A percentile compares a stretch with the other conserved stretches of the same genome.
Conservation (phyloP, 441 rosid genomes). For the Euphorbia celastroides region DNA sequence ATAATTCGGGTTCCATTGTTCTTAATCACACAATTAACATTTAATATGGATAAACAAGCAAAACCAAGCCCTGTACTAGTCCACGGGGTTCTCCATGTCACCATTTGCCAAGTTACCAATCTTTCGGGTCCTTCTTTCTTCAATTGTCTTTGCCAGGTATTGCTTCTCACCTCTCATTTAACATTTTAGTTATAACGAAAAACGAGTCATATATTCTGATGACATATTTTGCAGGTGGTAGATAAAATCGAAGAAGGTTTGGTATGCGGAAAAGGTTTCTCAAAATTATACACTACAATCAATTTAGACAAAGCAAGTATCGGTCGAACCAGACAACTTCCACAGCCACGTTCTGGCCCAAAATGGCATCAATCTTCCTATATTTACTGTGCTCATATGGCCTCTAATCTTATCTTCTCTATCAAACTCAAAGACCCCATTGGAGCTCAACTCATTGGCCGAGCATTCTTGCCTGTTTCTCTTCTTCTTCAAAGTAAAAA, state of each 20-base stretch:
- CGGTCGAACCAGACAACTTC: conserved; percentile 69
- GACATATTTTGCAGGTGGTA: conserved; percentile 15
- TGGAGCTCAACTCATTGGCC: conserved; percentile 79
- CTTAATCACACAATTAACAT: no score
- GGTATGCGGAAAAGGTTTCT: conserved; percentile 18
- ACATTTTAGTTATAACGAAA: no score
- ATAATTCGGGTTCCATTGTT: no score
- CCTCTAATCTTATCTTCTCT: conserved; percentile 68
- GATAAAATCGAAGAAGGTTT: conserved; percentile 20
- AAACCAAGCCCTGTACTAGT: conserved; percentile 16
- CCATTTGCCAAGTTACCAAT: conserved; percentile 19
- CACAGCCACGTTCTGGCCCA: conserved; percentile 38
- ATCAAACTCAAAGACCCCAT: conserved; percentile 71
- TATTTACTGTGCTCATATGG: conserved; percentile 78
- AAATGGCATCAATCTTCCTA: conserved; percentile 84
- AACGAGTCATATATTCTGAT: neutral
- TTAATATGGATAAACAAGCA: neutral
- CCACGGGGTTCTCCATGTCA: conserved; percentile 24
- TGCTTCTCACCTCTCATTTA: no score
- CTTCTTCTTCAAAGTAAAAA: conserved; percentile 57
- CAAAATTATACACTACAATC: conserved; percentile 64
- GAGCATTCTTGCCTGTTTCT: conserved; percentile 81
- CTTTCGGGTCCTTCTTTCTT: conserved; percentile 15
- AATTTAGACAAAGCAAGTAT: conserved; percentile 90
- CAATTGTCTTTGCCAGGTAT: conserved; percentile 22